A percentile compares a stretch with the other conserved stretches of the same genome.
phyloP scores from a whole-genome alignment of 768 basidiomycete genomes.

The Suillus spraguei region DNA sequence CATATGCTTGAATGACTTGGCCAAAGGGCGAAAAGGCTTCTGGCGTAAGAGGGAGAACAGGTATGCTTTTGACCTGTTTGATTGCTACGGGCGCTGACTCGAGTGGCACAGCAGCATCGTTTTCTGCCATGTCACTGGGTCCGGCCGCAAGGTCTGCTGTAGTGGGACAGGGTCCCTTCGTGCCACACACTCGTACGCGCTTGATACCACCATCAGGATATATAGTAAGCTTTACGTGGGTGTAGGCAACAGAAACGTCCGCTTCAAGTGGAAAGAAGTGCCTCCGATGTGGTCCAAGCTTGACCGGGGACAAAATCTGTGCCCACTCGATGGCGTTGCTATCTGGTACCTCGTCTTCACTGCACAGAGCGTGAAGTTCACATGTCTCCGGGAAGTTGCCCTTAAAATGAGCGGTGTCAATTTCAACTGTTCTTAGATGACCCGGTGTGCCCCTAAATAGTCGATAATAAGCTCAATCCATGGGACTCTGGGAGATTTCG shows the following conservation, averaged over 20 bases:
- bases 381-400: constrained; percentile 94
- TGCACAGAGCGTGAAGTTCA: constrained; percentile 66
- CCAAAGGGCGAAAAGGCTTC: constrained; percentile 91
- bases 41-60: constrained; percentile 72
- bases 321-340: constrained; percentile 58
- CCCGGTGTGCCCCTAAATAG: constrained; percentile 68
- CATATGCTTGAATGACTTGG: constrained; percentile 87
- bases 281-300: constrained; percentile 86
- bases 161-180: constrained; percentile 39
- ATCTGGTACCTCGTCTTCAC: constrained; percentile 39
- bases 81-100: constrained; percentile 2
- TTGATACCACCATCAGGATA: constrained; percentile 96
- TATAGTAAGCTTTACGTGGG: constrained; percentile 87
- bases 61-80: constrained; percentile 34
- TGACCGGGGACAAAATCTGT: constrained; percentile 70
- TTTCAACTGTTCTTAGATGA: constrained; percentile 72
- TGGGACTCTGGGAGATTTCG: constrained; percentile 5
- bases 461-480: constrained; percentile 3
- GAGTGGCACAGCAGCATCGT: constrained; percentile 11
- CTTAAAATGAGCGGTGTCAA: constrained; percentile 95
- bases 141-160: not conserved
- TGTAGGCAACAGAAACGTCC: constrained; percentile 58
- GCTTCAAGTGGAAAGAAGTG: constrained; percentile 87
- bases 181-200: constrained; percentile 82
- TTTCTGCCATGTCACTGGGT: constrained; percentile 2